Base-by-base conservation (phyloP, 2,329 filamentous ascomycete species). In the Didymellaceae sp. region DNA sequence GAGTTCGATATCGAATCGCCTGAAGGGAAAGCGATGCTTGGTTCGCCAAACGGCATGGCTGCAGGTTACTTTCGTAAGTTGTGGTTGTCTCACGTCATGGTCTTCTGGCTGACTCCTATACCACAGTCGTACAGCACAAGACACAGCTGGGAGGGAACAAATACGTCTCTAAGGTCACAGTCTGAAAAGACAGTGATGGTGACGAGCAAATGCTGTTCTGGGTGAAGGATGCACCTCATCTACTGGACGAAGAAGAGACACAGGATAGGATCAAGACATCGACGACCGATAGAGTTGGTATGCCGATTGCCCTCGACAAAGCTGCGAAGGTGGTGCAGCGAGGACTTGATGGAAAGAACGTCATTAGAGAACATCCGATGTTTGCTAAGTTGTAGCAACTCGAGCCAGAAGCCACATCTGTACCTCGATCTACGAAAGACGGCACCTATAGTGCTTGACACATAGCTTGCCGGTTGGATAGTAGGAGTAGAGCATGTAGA, bases 11-110 rank as follows among this genome's bases (percentile, higher is more conserved):
- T 47, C 5, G 26, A 39, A 2, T 34, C 43, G 1, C 20, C 37
- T 1, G 43, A 47, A 13, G 49, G 43, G 4, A 48, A 52, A 40
- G 57, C 53, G 3, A 52, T 62, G 10, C 28, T 62, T 2, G 53
- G 49, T 1, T 51, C 54, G 6, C 54, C 52, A 0, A 55, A 57
- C 8, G 51, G 52, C 2, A 6, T 52, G 6, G 40, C 26, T 17
- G 44, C 26, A 14, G 52, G 43, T 2, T 52, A 47, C 17, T 45
- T 57, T 17, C 47, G 43, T 55, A 14, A 37, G 30, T 32, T n/a
- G n/a, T n/a, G n/a, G n/a, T n/a, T n/a, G n/a, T 17, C 17, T 20
- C 7, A 18, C 2, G n/a, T 20, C 2, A 14, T 17, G 2, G 5
- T 7, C 2, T 26, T 1, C 6, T 14, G 16, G 45, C 51, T 30